Base-by-base conservation (phyloP, 257 asterid species). In the Gentiana macrophylla region DNA sequence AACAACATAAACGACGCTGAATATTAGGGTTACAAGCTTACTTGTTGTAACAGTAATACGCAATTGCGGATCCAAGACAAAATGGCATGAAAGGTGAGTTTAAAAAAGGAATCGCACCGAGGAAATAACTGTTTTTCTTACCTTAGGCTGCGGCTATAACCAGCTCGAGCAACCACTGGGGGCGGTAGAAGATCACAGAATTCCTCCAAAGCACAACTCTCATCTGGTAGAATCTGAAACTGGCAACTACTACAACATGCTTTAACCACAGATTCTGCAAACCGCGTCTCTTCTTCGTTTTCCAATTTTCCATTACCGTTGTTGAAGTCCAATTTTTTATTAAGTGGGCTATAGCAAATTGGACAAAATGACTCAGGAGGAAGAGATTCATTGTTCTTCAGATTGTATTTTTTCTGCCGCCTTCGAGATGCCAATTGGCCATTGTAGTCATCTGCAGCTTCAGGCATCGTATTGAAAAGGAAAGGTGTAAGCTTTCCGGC, bases 401-500 rank as follows among this genome's bases (percentile, higher is more conserved):
- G 61, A 72, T 81, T 91, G 76, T 80, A 84, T 67, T 86, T 91
- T 83, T 82, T 91, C 67, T 84, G 91, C 79, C 96, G 71, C 84
- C 92, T 76, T 75, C 75, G 75, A 61, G 89, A 75, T 71, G 95
- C 95, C 62, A 69, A 35, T 45, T 61, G 73, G 37, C 59, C 75
- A 63, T 66, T 54, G 38, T 8, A 65, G 68, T 80, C 77, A 45
- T 70, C 80, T 41, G 46, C 10, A 62, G 49, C 77, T 68, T 80
- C 95, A 10, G 91, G 89, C 67, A 82, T 78, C 50, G 65, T 71
- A 43, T 86, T 89, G 80, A 89, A 89, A 59, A 76, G 77, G 75
- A 89, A 89, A 47, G 97, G 97, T 3, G 86, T 83, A 49, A 89
- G 94, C 83, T 89, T 89, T 76, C 94, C 97, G 4, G 86, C 97